Percentiles rank a stretch among this genome's conserved stretches.
Evolutionary conservation across 2,329 filamentous ascomycete species (phyloP).

Genomic region (Coniochaeta sp.): DNA sequence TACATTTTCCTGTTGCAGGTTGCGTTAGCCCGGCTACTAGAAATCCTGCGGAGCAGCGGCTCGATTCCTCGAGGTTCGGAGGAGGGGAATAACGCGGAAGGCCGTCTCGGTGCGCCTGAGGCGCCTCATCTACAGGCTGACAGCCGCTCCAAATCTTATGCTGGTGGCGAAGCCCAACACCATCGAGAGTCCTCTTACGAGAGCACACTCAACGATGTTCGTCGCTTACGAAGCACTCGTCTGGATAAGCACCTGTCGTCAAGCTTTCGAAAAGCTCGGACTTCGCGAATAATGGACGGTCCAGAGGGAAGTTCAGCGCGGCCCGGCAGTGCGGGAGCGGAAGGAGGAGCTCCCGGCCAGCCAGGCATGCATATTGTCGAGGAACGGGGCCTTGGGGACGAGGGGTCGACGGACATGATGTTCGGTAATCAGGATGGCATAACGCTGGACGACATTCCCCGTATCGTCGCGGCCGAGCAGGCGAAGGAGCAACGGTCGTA

Average conservation of each 20-base stretch:
- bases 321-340: slow-evolving; percentile 64
- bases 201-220: slow-evolving; percentile 92
- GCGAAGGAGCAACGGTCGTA: slow-evolving; percentile 83
- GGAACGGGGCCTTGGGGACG: slow-evolving; percentile 62
- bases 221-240: slow-evolving; percentile 81
- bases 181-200: slow-evolving; percentile 75
- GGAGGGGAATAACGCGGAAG: slow-evolving; percentile 59
- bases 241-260: slow-evolving; percentile 92
- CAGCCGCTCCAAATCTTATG: slow-evolving; percentile 66
- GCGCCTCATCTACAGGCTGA: slow-evolving; percentile 52
- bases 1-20: slow-evolving; percentile 91
- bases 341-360: slow-evolving; percentile 43
- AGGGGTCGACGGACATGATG: slow-evolving; percentile 68
- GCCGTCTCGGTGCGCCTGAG: slow-evolving; percentile 35
- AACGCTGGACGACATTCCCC: slow-evolving; percentile 90
- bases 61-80: slow-evolving; percentile 70
- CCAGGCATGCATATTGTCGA: slow-evolving; percentile 70
- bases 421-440: slow-evolving; percentile 87
- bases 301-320: slow-evolving; percentile 61
- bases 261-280: slow-evolving; percentile 82
- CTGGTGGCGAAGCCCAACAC: slow-evolving; percentile 48
- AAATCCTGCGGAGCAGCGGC: slow-evolving; percentile 77
- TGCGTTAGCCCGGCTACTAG: slow-evolving; percentile 79
- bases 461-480: slow-evolving; percentile 92
- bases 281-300: slow-evolving; percentile 87